Percentiles rank a stretch among this genome's conserved stretches.
phyloP scores from a whole-genome alignment of 1,284 basidiomycete genomes.

The Leccinum huronense region DNA sequence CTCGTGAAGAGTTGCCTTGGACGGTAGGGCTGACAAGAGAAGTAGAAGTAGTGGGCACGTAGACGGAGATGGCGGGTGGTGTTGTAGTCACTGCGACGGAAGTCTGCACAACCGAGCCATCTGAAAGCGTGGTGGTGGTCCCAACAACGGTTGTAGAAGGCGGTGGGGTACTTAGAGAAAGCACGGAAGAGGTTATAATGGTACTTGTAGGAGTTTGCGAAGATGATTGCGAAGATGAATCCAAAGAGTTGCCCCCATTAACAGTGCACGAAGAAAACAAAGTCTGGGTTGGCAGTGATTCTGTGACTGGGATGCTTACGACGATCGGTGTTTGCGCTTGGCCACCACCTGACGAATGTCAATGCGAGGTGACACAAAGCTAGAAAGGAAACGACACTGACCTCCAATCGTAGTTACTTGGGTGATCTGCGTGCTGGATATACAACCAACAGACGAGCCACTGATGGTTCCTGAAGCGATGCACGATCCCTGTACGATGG shows the following conservation, averaged over 20 bases:
- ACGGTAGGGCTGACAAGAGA: constrained; percentile 23
- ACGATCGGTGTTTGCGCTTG: constrained; percentile 38
- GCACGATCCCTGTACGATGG: constrained; percentile 35
- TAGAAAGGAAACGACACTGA: constrained; percentile 22
- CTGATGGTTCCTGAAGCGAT: constrained; percentile 29
- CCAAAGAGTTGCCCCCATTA: background rate
- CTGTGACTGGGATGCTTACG: constrained; percentile 33
- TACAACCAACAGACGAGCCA: constrained; percentile 31
- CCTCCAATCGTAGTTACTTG: constrained; percentile 35
- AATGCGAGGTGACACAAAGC: constrained; percentile 13
- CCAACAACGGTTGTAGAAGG: constrained; percentile 26
- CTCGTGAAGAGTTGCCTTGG: constrained; percentile 20
- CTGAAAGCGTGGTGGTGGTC: constrained; percentile 34
- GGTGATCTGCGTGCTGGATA: constrained; percentile 28
- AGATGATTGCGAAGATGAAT: constrained; percentile 8
- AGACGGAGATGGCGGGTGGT: constrained; percentile 26
- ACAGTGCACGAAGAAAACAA: constrained; percentile 38
- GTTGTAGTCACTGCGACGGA: constrained; percentile 33
- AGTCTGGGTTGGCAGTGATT: constrained; percentile 39
- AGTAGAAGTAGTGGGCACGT: constrained; percentile 23
- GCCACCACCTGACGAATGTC: constrained; percentile 28
- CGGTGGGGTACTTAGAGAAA: constrained; percentile 26
- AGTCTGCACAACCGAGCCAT: constrained; percentile 37
- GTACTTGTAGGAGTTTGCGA: constrained; percentile 6
- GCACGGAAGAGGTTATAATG: constrained; percentile 27